These are phyloP conservation scores for Insectozyma bohioensis DNA, from an alignment of 1,139 yeast genomes.

Conservation along the genomic window DNA sequence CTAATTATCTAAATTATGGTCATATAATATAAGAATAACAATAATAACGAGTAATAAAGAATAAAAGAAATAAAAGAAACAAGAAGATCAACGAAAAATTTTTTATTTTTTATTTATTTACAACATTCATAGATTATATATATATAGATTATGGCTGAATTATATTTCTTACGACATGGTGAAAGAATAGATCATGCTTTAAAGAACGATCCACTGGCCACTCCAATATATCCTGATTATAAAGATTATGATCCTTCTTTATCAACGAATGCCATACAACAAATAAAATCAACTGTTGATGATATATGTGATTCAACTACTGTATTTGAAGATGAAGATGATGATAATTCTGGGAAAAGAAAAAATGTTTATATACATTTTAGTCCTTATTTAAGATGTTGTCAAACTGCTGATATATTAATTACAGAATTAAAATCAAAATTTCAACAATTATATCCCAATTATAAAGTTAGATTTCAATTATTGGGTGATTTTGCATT, in stretches of 20 bases:
- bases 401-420: conserved; percentile 45
- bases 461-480: conserved; percentile 39
- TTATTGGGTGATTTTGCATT: conserved; percentile 48
- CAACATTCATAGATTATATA: no score
- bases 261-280: conserved; percentile 28
- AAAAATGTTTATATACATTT: conserved; percentile 45
- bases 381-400: conserved; percentile 46
- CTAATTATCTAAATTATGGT: no score
- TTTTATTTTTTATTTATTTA: no score
- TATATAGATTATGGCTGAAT: conserved; percentile 36
- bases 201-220: conserved; percentile 24
- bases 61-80: no score
- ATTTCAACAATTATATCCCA: conserved; percentile 26
- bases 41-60: no score
- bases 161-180: conserved; percentile 49
- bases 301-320: conserved; percentile 27
- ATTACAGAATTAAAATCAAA: conserved; percentile 29
- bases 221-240: conserved; percentile 30
- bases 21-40: no score
- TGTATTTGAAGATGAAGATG: conserved; percentile 21
- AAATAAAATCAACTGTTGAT: conserved; percentile 30
- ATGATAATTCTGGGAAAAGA: conserved; percentile 16
- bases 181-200: conserved; percentile 43
- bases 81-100: no score
- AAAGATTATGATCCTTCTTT: conserved; percentile 43